A percentile compares a stretch with the other conserved stretches of the same genome.
Evolutionary conservation across 352 stramenopile genomes (phyloP).

Genomic region (Globisporangium nagaii): DNA sequence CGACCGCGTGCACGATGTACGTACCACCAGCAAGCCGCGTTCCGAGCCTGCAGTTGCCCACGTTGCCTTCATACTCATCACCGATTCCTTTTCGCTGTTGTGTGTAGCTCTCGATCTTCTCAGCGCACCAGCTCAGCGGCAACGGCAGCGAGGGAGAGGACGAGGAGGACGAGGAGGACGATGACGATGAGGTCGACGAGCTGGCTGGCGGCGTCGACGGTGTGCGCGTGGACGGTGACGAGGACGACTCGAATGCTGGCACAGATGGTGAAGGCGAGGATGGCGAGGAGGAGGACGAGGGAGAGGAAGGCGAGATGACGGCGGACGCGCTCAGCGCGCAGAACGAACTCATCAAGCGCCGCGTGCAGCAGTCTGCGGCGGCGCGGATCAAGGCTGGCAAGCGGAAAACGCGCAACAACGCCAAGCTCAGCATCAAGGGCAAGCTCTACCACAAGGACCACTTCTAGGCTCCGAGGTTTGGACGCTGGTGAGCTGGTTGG

Average conservation of each 20-base stretch:
- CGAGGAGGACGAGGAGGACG: conserved; percentile 37
- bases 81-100: background rate
- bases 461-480: conserved; percentile 35
- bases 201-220: conserved; percentile 33
- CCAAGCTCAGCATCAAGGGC: conserved; percentile 86
- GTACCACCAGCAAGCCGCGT: too few relatives aligned
- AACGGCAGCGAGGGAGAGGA: conserved; percentile 35
- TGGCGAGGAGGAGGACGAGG: conserved; percentile 24
- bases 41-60: too few relatives aligned
- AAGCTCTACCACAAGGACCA: conserved; percentile 78
- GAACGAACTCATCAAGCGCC: conserved; percentile 76
- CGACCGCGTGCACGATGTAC: conserved; percentile 60
- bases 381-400: conserved; percentile 50
- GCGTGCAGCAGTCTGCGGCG: conserved; percentile 66
- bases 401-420: conserved; percentile 63
- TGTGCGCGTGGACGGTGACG: conserved; percentile 22
- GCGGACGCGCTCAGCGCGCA: conserved; percentile 41
- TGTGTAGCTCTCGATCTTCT: conserved; percentile 73
- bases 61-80: too few relatives aligned
- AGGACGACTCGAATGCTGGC: conserved; percentile 15
- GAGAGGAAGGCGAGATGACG: conserved; percentile 8
- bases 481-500: background rate
- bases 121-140: conserved; percentile 46
- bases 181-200: conserved; percentile 26
- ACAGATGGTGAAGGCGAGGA: conserved; percentile 8